phyloP scores from a whole-genome alignment of 306 rosid species.

The Gleditsia sinensis region DNA sequence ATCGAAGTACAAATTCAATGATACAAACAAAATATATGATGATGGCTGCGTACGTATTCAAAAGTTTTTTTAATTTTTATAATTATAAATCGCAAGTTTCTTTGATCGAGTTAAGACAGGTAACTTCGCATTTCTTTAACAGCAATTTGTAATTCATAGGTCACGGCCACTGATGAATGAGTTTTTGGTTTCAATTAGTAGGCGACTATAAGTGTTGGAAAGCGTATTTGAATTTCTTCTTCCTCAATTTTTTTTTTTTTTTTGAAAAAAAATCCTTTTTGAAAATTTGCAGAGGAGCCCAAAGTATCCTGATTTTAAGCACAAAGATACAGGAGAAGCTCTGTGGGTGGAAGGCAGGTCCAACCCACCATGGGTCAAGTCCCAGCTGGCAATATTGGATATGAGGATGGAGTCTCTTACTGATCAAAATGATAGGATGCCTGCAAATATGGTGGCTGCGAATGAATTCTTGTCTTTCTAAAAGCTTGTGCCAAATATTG shows the following conservation, averaged over 20 bases:
- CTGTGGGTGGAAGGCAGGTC: constrained; percentile 83
- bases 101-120: no score
- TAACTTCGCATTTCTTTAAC: no score
- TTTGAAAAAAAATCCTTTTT: no score
- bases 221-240: constrained; percentile 23
- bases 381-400: constrained; percentile 82
- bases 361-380: constrained; percentile 86
- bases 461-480: constrained; percentile 55
- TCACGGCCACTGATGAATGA: neutral
- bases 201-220: neutral
- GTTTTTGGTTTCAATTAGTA: neutral
- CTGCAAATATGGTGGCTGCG: constrained; percentile 41
- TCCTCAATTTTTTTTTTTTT: constrained; percentile 1
- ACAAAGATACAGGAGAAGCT: constrained; percentile 94
- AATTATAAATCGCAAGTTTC: no score
- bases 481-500: constrained; percentile 19
- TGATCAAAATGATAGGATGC: constrained; percentile 51
- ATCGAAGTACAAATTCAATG: constrained; percentile 3
- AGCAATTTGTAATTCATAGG: no score
- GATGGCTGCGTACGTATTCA: neutral
- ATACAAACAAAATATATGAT: neutral
- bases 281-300: constrained; percentile 75
- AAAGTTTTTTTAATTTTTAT: neutral
- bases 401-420: constrained; percentile 54
- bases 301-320: constrained; percentile 86